phyloP scores from a whole-genome alignment of 306 rosid genomes.

The Fagus sylvatica region DNA sequence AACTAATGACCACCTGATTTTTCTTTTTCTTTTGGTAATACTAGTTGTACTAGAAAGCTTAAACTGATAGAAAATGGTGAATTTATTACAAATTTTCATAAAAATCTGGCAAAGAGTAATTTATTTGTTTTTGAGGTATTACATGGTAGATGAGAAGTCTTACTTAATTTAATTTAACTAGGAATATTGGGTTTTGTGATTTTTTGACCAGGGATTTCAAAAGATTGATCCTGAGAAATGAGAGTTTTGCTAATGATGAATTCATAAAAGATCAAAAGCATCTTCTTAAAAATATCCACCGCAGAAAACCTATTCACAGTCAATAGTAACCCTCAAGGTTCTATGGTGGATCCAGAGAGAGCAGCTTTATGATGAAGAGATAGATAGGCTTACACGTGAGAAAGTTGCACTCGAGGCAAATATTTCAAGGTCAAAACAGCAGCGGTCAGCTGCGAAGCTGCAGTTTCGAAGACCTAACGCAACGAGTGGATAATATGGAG shows the following conservation, averaged over 20 bases:
- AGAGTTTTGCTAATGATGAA: conserved; percentile 96
- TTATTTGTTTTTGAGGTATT: neutral
- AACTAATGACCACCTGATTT: neutral
- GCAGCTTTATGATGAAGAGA: conserved; percentile 85
- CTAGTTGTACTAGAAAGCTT: too few species aligned
- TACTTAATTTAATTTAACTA: too few species aligned
- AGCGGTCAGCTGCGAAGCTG: conserved; percentile 51
- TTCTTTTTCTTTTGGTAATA: neutral
- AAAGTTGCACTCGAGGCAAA: conserved; percentile 69
- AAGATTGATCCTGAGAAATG: conserved; percentile 90
- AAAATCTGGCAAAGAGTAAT: too few species aligned
- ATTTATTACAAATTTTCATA: too few species aligned
- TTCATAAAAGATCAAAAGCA: conserved; percentile 88
- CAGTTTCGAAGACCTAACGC: conserved; percentile 58
- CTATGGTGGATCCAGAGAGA: conserved; percentile 77
- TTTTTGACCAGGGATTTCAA: conserved; percentile 73
- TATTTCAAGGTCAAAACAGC: conserved; percentile 55
- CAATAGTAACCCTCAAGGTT: conserved; percentile 91
- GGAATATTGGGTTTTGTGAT: neutral
- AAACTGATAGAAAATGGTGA: too few species aligned
- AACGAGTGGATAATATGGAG: conserved; percentile 60
- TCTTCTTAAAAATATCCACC: conserved; percentile 90
- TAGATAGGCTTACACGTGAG: conserved; percentile 70
- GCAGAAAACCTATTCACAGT: conserved; percentile 97
- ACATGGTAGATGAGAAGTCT: too few species aligned